Evolutionary conservation across 208 protist species (phyloP).

Genomic region (Tritrichomonas foetus): DNA sequence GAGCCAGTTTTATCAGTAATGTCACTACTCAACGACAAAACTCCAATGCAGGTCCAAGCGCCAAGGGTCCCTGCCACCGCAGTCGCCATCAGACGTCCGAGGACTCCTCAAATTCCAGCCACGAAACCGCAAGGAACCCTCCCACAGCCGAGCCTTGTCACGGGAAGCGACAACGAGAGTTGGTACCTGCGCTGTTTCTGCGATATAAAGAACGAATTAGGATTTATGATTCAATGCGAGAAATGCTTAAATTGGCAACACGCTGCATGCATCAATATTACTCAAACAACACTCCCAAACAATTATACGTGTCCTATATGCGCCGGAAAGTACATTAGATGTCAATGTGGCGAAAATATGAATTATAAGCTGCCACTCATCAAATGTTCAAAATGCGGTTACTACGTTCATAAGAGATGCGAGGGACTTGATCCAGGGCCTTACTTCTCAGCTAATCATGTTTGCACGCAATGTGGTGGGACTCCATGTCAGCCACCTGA

Average conservation of each 20-base stretch:
- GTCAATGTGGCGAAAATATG: background rate
- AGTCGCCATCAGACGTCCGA: background rate
- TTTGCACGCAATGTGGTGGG: background rate
- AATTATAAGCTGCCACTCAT: background rate
- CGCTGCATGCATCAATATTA: background rate
- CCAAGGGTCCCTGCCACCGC: too few relatives aligned
- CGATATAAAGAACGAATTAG: background rate
- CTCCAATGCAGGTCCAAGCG: too few relatives aligned
- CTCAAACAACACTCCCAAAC: background rate
- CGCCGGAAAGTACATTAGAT: background rate
- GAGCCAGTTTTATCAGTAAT: too few relatives aligned
- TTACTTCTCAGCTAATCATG: background rate
- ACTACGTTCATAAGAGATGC: constrained; percentile 7
- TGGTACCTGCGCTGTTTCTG: constrained; percentile 30
- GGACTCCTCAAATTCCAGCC: background rate
- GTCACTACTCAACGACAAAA: too few relatives aligned
- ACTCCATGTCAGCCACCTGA: background rate
- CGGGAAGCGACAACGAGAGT: background rate
- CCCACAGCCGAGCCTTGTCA: background rate
- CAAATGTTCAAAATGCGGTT: constrained; percentile 22
- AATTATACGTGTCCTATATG: constrained; percentile 22
- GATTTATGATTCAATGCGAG: constrained; percentile 41
- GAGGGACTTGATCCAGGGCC: background rate
- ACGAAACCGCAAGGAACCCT: background rate
- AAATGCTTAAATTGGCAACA: background rate